Conservation (phyloP, 345 rosid genomes). For the Pugionium cornutum region DNA sequence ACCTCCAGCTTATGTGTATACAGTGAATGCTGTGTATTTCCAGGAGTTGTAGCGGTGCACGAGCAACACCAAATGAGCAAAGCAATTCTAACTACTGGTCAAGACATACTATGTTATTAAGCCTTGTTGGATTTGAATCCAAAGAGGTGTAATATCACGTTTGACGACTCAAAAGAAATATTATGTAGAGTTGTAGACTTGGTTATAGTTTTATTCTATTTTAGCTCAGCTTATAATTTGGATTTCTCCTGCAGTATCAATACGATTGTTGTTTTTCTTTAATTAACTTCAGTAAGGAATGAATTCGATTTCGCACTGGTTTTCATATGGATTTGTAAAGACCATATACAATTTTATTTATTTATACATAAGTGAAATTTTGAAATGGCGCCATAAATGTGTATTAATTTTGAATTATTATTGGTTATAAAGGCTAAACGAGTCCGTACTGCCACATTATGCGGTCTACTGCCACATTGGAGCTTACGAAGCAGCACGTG, state of each 20-base stretch:
- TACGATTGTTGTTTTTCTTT: too few relatives aligned
- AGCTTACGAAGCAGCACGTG: conserved; percentile 37
- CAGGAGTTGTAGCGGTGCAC: conserved; percentile 53
- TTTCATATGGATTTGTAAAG: too few relatives aligned
- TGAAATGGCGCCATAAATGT: neutral
- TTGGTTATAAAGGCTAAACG: conserved; percentile 1
- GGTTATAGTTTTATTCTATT: neutral
- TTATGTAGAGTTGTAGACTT: neutral
- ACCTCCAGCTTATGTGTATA: neutral
- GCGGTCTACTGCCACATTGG: conserved; percentile 25
- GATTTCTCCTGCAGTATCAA: neutral
- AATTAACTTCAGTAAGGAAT: too few relatives aligned
- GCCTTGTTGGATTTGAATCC: neutral
- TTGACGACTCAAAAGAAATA: neutral
- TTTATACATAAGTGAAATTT: too few relatives aligned
- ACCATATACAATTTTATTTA: too few relatives aligned
- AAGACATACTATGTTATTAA: neutral
- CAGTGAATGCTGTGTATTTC: neutral
- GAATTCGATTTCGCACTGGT: too few relatives aligned
- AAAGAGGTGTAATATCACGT: neutral
- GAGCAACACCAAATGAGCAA: conserved; percentile 35
- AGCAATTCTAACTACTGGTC: conserved; percentile 7
- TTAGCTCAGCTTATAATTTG: neutral
- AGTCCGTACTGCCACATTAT: conserved; percentile 11
- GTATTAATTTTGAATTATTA: neutral